Conservation (phyloP, 1,284 basidiomycete genomes). For the Prillingera fragicola region DNA sequence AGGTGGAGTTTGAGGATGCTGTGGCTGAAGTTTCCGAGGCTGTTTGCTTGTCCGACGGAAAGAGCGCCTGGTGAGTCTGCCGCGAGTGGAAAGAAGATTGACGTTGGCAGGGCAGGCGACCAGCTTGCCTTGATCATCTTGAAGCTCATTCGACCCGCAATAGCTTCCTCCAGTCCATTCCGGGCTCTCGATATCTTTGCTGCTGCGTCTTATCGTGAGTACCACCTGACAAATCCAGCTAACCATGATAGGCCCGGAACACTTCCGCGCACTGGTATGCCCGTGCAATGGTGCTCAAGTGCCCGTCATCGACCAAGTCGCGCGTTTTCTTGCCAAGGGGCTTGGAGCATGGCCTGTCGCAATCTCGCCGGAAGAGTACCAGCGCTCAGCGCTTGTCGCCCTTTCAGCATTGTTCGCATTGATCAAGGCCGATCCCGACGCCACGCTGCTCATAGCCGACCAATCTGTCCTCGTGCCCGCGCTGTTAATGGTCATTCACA, state of each 20-base stretch:
- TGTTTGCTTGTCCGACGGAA: constrained; percentile 19
- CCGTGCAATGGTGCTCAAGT: constrained; percentile 2
- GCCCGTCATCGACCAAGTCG: constrained; percentile 22
- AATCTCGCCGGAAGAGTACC: constrained; percentile 4
- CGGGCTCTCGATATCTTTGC: constrained; percentile 29
- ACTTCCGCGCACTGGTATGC: constrained; percentile 27
- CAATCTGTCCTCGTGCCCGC: constrained; percentile 28
- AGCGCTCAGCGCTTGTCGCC: constrained; percentile 9
- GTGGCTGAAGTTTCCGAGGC: constrained; percentile 22
- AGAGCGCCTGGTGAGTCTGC: constrained; percentile 24
- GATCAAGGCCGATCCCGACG: constrained; percentile 28
- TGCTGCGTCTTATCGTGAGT: constrained; percentile 31
- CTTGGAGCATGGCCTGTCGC: neutral
- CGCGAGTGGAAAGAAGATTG: neutral
- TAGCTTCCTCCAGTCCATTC: neutral
- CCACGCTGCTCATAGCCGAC: constrained; percentile 33
- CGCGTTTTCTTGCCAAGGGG: constrained; percentile 15
- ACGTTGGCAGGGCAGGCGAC: constrained; percentile 20
- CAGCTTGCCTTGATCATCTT: constrained; percentile 28
- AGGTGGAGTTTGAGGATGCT: constrained; percentile 19
- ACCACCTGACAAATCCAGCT: neutral
- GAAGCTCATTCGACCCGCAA: constrained; percentile 8
- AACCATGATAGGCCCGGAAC: constrained; percentile 30
- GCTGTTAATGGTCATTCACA: constrained; percentile 28
- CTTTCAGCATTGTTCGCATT: constrained; percentile 27